Evolutionary conservation across 1,284 basidiomycete species (phyloP), one percentile per base, ranked within the genome.

Genomic region (Sanghuangporus sanghuang): DNA sequence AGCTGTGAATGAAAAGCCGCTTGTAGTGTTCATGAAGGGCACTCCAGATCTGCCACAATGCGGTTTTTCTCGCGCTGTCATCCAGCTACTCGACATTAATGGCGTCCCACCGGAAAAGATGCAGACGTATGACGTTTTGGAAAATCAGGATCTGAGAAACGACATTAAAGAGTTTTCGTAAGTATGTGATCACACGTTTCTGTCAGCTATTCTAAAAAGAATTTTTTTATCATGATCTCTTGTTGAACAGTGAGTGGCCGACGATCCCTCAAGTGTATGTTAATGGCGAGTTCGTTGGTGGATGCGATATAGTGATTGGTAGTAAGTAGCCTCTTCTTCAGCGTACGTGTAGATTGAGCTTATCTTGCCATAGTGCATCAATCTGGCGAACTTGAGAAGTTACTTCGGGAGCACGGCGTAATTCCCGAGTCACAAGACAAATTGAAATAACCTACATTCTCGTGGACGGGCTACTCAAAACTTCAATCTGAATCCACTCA

Each of bases 261-360:
- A 99, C 96, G 18, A 90, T 99, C 68, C 97, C 97, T 11, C 96
- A 99, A 75, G 78, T 99, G 8, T 99, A 97, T 73, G 82, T 98
- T 48, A 88, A 93, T 64, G 95, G 96, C 32, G 95, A 98, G 73
- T 99, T 99, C 71, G 83, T 98, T 36, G 96, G 96, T 55, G 96
- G 96, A 56, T 98, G 95, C 74, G 96, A 99, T 77, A 98, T 98
- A 70, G 79, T 98, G 60, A 76, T 98, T 36, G 86, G 86, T 68
- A 98, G 95, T 96, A 72, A 78, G 94, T 87, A 61, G 66, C 64
- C 32, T n/a, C 35, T 32, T 65, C 55, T 49, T 65, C 16, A 54
- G 44, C 54, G 53, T 55, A n/a, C n/a, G 18, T 42, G 35, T 39
- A 53, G 11, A 18, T 57, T 40, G 2, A 32, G 56, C 18, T 23